Percentiles rank a stretch among this genome's conserved stretches.
Evolutionary conservation across 2,329 filamentous ascomycete species (phyloP).

Genomic region (Spiromastix sp.): DNA sequence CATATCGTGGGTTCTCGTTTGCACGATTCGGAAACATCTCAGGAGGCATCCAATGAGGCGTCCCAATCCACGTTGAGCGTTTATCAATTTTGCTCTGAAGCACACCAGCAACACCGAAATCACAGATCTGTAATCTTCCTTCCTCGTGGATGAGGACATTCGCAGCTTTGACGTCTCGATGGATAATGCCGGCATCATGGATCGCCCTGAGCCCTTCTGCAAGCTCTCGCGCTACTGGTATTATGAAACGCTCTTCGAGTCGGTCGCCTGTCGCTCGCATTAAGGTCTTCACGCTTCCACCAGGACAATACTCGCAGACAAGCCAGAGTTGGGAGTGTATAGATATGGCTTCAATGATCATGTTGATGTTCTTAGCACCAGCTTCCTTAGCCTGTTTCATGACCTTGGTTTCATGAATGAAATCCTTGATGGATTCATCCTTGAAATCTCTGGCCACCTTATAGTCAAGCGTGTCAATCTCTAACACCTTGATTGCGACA

Average conservation of each 20-base stretch:
- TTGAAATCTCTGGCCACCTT: constrained; percentile 34
- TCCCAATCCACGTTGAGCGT: constrained; percentile 55
- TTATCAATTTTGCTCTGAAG: constrained; percentile 51
- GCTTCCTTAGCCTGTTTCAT: constrained; percentile 53
- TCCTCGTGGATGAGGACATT: constrained; percentile 56
- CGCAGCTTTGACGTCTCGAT: constrained; percentile 55
- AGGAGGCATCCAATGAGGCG: constrained; percentile 57
- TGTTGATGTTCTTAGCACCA: constrained; percentile 53
- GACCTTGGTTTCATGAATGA: constrained; percentile 53
- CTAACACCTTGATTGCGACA: constrained; percentile 43
- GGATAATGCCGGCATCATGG: constrained; percentile 55
- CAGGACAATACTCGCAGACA: constrained; percentile 56
- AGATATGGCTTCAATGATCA: constrained; percentile 53
- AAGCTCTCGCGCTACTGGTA: constrained; percentile 54
- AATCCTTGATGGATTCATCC: constrained; percentile 42
- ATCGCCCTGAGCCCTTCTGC: constrained; percentile 52
- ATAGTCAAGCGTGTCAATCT: constrained; percentile 40
- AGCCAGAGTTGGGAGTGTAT: constrained; percentile 58
- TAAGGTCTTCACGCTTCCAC: constrained; percentile 54
- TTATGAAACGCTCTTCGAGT: constrained; percentile 52
- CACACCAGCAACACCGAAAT: constrained; percentile 56
- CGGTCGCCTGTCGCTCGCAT: constrained; percentile 39
- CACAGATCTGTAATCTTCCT: constrained; percentile 52
- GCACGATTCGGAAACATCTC: constrained; percentile 40
- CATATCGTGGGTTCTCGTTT: constrained; percentile 30